These are phyloP conservation scores for Pterulicium gracile DNA, from an alignment of 1,284 basidiomycete genomes.

Conservation along the genomic window DNA sequence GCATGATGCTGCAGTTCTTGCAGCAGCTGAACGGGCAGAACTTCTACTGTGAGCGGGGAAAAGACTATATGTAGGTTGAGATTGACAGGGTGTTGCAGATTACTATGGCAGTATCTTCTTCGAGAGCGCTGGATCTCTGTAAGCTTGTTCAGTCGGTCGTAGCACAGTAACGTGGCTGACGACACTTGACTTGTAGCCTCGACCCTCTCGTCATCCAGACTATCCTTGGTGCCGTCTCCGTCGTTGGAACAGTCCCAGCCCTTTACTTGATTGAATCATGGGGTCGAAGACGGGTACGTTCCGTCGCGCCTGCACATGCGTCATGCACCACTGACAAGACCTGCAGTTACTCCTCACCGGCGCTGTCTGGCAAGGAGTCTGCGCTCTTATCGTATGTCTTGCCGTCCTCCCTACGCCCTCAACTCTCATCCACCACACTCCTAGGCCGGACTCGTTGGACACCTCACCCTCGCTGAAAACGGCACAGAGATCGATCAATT, in stretches of 20 bases:
- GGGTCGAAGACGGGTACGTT: conserved; percentile 46
- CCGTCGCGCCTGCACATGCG: background rate
- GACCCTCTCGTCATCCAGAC: conserved; percentile 65
- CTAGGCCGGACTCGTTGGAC: conserved; percentile 61
- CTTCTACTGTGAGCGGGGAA: conserved; percentile 47
- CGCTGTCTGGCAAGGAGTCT: conserved; percentile 48
- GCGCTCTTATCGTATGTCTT: conserved; percentile 44
- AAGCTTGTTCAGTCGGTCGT: conserved; percentile 11
- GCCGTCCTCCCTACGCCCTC: background rate
- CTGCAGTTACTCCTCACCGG: conserved; percentile 55
- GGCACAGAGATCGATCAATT: conserved; percentile 35
- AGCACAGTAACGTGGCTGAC: background rate
- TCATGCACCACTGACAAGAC: conserved; percentile 2
- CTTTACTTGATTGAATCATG: conserved; percentile 55
- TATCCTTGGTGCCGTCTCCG: conserved; percentile 60
- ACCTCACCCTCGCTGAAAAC: conserved; percentile 50
- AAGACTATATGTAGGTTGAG: background rate
- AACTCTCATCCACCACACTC: background rate
- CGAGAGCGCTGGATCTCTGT: conserved; percentile 59
- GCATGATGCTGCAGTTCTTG: conserved; percentile 77
- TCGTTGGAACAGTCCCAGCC: conserved; percentile 54
- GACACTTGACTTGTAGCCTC: conserved; percentile 26
- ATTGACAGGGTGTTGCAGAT: conserved; percentile 25
- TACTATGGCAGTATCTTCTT: conserved; percentile 82
- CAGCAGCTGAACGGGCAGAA: conserved; percentile 73